Percentiles rank a stretch among this genome's conserved stretches.
Conservation (phyloP, 148 eudicot species). For the Nepenthes mirabilis region DNA sequence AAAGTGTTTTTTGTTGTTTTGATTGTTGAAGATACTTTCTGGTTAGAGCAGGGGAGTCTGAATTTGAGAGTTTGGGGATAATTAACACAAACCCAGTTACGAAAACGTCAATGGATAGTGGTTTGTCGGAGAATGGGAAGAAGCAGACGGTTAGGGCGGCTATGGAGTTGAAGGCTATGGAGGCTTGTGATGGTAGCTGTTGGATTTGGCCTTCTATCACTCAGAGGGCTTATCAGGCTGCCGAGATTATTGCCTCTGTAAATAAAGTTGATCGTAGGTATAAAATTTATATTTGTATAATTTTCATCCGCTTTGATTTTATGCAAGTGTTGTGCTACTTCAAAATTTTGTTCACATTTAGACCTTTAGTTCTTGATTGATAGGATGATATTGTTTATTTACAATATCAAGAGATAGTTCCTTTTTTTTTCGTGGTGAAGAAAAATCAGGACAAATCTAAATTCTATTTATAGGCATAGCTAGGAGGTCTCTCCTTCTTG, state of each 20-base stretch:
- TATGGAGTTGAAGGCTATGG: slow-evolving; percentile 44
- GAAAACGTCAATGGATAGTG: slow-evolving; percentile 75
- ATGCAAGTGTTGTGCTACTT: not conserved
- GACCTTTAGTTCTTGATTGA: too few species aligned
- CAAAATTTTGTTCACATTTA: too few species aligned
- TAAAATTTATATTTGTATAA: too few species aligned
- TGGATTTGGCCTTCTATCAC: slow-evolving; percentile 99
- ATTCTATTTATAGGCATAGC: too few species aligned
- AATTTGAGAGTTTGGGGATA: slow-evolving; percentile 68
- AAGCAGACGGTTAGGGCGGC: slow-evolving; percentile 71
- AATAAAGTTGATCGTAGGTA: slow-evolving; percentile 68
- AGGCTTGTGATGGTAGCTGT: slow-evolving; percentile 75
- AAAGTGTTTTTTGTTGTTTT: slow-evolving; percentile 1
- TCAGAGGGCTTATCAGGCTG: slow-evolving; percentile 95
- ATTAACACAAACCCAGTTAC: slow-evolving; percentile 96
- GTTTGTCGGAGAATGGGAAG: slow-evolving; percentile 70
- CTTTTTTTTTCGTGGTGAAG: too few species aligned
- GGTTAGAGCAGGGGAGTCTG: slow-evolving; percentile 95
- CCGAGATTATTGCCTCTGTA: slow-evolving; percentile 80
- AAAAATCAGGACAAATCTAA: too few species aligned
- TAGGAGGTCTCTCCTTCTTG: too few species aligned
- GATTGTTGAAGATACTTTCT: slow-evolving; percentile 60
- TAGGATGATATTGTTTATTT: too few species aligned
- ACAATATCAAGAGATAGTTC: too few species aligned
- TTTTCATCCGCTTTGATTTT: too few species aligned